Base-by-base conservation (phyloP, 2,329 filamentous ascomycete genomes). In the Polychaeton citri region DNA sequence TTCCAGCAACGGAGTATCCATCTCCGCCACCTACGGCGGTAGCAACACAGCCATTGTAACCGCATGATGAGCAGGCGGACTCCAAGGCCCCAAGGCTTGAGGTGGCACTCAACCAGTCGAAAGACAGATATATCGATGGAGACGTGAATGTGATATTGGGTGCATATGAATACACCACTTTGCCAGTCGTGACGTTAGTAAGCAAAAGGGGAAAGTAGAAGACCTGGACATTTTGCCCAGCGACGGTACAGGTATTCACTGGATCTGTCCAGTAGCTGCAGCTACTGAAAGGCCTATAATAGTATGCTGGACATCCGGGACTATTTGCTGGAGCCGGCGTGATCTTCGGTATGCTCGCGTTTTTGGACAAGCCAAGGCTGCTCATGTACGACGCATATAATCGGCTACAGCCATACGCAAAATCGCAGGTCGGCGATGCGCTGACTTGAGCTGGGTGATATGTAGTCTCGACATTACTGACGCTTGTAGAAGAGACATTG, bases 111-210 rank as follows among this genome's bases (percentile, higher is more conserved):
- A 48, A 37, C 9, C 33, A 36, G 24, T 46, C 42, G 30, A 43
- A 48, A 12, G 43, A 45, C 10, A 48, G 33, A 21, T 48, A 48
- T 8, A 48, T 33, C 6, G 43, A 43, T 9, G 45, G 45, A 31
- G 43, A 46, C 8, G 45, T 47, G 33, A 47, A 46, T 1, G 45
- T 47, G 18, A 40, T 37, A 10, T 40, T 42, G 4, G 35, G 41
- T 8, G 39, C 38, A 20, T 38, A 43, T 21, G 26, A 26, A 15
- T 42, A 38, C 2, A 44, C 38, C 18, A 41, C 36, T 3, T 19
- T 16, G 37, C 38, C 12, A 33, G 40, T 12, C 19, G 30, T 9
- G 32, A 28, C 20, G 20, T 37, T 42, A 6, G 34, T 30, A 5
- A 39, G 40, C 16, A 28, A 19, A 9, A 39, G 31, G 4, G 45